Evolutionary conservation across 2,329 filamentous ascomycete genomes (phyloP).

Genomic region (Aspergillus candidus): DNA sequence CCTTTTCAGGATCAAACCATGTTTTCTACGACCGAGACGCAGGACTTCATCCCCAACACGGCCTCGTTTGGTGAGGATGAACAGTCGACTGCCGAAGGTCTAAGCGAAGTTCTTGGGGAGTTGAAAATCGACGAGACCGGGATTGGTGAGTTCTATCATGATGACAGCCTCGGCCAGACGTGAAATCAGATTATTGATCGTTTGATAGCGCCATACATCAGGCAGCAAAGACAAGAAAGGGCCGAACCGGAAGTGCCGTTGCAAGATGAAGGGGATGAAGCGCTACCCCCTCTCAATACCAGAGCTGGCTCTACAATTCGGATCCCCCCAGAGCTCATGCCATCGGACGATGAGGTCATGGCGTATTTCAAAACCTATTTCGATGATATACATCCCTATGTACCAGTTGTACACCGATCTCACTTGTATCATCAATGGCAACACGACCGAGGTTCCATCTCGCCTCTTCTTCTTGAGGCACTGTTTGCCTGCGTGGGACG

Average conservation of each 20-base stretch:
- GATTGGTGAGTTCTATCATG: constrained; percentile 56
- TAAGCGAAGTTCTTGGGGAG: constrained; percentile 76
- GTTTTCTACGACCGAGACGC: constrained; percentile 21
- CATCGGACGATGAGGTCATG: constrained; percentile 71
- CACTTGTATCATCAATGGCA: constrained; percentile 89
- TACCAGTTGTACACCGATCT: constrained; percentile 77
- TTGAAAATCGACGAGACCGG: constrained; percentile 82
- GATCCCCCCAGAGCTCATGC: constrained; percentile 91
- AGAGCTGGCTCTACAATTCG: constrained; percentile 71
- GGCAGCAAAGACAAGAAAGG: constrained; percentile 51
- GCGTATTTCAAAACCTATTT: constrained; percentile 91
- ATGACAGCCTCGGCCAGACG: too few relatives aligned
- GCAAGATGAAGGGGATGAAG: constrained; percentile 64
- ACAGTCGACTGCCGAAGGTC: constrained; percentile 61
- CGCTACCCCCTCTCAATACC: constrained; percentile 61
- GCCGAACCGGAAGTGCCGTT: constrained; percentile 50
- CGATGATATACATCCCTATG: constrained; percentile 81
- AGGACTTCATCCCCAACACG: constrained; percentile 31
- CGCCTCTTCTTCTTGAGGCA: constrained; percentile 80
- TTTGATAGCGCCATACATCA: constrained; percentile 70
- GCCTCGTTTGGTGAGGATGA: constrained; percentile 55
- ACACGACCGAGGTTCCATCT: constrained; percentile 73
- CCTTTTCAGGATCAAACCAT: constrained; percentile 24
- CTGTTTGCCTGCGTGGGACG: constrained; percentile 85
- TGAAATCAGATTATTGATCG: constrained; percentile 6